Base-by-base conservation (phyloP, 1,284 basidiomycete species). In the Quambalaria eucalypti region DNA sequence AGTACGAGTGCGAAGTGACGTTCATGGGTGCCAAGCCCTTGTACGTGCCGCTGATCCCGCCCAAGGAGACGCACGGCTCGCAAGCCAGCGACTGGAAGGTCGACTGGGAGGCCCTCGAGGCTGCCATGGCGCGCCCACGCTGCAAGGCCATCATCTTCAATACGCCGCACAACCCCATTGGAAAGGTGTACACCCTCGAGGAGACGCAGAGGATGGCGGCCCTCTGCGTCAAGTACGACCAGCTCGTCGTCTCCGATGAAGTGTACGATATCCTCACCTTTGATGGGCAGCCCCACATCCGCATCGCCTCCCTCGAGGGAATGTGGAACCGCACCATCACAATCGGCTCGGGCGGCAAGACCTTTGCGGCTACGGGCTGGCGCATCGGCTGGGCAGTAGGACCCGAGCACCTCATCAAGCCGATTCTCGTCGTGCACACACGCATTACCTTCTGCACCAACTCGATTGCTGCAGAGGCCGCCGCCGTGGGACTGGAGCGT, bases 261-360 rank as follows among this genome's bases (percentile, higher is more conserved):
- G 73, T 75, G 9, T 99, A 99, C 77, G 95, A 99, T 71, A 88
- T 86, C 69, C 83, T 99, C 31, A 85, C 92, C 4, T 96, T 87
- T 69, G 89, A 93, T 66, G 84, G 81, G 46, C 85, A 86, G 65
- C 83, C 92, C 71, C 95, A 98, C 76, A 80, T 91, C 55, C 85
- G 92, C 52, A 87, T 98, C 64, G 93, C 93, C 2, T 87, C 81
- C 28, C 59, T 69, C 12, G 60, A 65, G 16, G 71, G 90, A n/a
- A 95, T 97, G 90, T 98, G 92, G 92, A 89, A 97, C 64, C 85
- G 88, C 39, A 90, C 88, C 0, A 80, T 90, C 52, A 89, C 88
- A 1, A 84, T 90, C 42, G 83, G 85, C 26, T 88, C 86, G 8
- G 88, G 85, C 10, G 87, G 87, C 62, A 51, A 42, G 23, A 55